These are phyloP conservation scores for Trichoderma aggressivum DNA, from an alignment of 2,329 filamentous ascomycete genomes.

Conservation along the genomic window DNA sequence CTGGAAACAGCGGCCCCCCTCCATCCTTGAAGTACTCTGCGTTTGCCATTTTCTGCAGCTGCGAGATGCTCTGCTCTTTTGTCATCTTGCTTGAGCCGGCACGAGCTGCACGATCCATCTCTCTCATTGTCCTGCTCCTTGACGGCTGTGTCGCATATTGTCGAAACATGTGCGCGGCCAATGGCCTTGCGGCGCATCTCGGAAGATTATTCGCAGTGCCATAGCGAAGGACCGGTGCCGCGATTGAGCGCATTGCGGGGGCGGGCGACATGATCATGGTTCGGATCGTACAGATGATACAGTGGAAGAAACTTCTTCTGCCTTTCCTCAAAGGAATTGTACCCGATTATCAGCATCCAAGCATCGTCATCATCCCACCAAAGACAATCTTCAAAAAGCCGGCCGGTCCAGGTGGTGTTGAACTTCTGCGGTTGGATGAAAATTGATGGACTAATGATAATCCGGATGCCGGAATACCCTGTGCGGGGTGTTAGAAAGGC, in stretches of 20 bases:
- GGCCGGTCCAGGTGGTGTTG: background rate
- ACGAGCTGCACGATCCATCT: slow-evolving; percentile 28
- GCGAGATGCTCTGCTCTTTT: slow-evolving; percentile 31
- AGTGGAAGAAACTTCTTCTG: background rate
- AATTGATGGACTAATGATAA: slow-evolving; percentile 17
- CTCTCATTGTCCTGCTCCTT: slow-evolving; percentile 27
- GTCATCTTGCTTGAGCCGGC: slow-evolving; percentile 26
- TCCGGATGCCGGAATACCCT: slow-evolving; percentile 4
- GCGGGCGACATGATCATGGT: slow-evolving; percentile 17
- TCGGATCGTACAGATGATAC: background rate
- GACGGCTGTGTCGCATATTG: slow-evolving; percentile 28
- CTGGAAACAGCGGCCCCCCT: slow-evolving; percentile 35
- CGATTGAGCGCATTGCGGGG: slow-evolving; percentile 4
- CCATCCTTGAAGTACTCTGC: slow-evolving; percentile 34
- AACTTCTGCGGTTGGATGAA: background rate
- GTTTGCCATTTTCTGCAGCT: slow-evolving; percentile 31
- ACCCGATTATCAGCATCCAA: background rate
- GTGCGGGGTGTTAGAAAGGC: background rate
- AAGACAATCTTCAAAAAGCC: background rate
- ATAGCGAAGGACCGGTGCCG: slow-evolving; percentile 24
- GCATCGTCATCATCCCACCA: background rate
- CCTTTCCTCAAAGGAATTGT: background rate
- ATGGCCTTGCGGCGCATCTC: slow-evolving; percentile 23
- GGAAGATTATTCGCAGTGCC: slow-evolving; percentile 22
- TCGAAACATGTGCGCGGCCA: slow-evolving; percentile 26